These are phyloP conservation scores for Aspergillus oerlinghausenensis DNA, from an alignment of 2,329 filamentous ascomycete species.

Conservation along the genomic window DNA sequence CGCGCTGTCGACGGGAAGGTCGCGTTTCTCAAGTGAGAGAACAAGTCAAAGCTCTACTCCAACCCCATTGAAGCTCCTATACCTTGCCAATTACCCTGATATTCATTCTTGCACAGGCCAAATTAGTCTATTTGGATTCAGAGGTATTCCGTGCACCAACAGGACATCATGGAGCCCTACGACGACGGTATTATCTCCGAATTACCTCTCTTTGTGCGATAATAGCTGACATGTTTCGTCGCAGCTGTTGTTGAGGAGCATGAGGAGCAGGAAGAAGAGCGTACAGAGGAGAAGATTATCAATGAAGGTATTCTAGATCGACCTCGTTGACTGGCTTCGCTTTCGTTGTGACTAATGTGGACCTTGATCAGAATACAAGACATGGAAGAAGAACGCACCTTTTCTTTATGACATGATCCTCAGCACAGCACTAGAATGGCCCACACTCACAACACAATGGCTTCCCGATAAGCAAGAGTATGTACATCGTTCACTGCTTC, in stretches of 20 bases:
- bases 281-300: conserved; percentile 78
- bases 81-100: neutral
- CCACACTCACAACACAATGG: conserved; percentile 96
- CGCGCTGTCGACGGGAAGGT: conserved; percentile 24
- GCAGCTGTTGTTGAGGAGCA: conserved; percentile 34
- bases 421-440: conserved; percentile 93
- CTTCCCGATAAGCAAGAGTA: conserved; percentile 86
- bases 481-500: conserved; percentile 16
- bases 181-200: conserved; percentile 28
- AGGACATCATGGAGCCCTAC: conserved; percentile 29
- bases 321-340: neutral
- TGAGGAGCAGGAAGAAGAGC: conserved; percentile 63
- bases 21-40: conserved; percentile 21
- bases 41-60: conserved; percentile 15
- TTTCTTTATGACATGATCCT: conserved; percentile 98
- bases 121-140: neutral
- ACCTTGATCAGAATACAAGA: conserved; percentile 77
- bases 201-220: conserved; percentile 6
- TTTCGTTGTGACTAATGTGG: conserved; percentile 1
- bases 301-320: conserved; percentile 66
- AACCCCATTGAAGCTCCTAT: neutral
- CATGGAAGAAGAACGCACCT: conserved; percentile 99
- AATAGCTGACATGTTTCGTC: conserved; percentile 16
- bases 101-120: conserved; percentile 4
- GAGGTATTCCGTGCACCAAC: neutral